Base-by-base conservation (phyloP, 2,329 filamentous ascomycete species). In the Fusarium incarnatum region DNA sequence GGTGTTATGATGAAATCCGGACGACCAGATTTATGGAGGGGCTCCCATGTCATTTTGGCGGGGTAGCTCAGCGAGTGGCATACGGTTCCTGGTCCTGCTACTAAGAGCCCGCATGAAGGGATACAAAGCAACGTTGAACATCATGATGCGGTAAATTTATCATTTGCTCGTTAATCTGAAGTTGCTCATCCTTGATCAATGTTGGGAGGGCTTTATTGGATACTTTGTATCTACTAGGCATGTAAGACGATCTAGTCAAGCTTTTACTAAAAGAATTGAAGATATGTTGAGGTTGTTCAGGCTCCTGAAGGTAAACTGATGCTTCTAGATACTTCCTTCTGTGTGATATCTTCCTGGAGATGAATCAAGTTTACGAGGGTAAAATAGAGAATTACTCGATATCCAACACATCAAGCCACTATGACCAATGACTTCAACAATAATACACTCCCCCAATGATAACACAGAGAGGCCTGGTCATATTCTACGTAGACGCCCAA, bases 21-120 rank as follows among this genome's bases (percentile, higher is more conserved):
- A 48, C 40, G 56, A 61, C 46, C 47, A 70, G 61, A 63, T 63
- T 71, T 60, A 73, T 72, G 66, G 71, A 73, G 72, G 72, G 72
- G 72, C 56, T 67, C 16, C 40, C n/a, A 60, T 52, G 41, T 25
- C 37, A 56, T 72, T 28, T 56, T 64, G 67, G 72, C 28, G 72
- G 72, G 72, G 72, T 61, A 68, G 52, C 25, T 44, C 46, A 23
- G 49, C 15, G 15, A 20, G 13, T 32, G 47, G 10, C 47, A 34
- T 23, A 18, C 6, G 47, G 32, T 49, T 20, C 18, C 25, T 49
- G 27, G 25, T 49, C 46, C 27, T 47, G 18, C n/a, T 47, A 30
- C 45, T 15, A 30, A 22, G 25, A 30, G 46, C 13, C n/a, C 13
- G 22, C 9, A 48, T 30, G 27, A 48, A 30, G 13, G 46, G n/a